Base-by-base conservation (phyloP, 768 basidiomycete genomes). In the Termitomyces sp. region DNA sequence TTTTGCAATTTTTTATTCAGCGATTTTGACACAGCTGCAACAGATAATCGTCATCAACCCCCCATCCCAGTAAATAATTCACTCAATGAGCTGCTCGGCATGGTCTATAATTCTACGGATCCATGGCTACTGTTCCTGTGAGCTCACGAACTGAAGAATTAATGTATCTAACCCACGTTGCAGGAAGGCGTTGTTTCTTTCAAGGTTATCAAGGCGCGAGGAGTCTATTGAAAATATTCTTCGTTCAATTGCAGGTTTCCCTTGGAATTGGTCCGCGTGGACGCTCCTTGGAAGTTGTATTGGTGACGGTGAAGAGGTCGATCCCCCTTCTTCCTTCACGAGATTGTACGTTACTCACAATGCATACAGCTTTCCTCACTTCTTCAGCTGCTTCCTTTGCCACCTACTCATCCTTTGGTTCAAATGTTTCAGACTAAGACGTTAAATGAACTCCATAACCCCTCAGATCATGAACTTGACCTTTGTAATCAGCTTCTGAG, bases 231-330 rank as follows among this genome's bases (percentile, higher is more conserved):
- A 95, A 68, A 81, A 78, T 63, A 82, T 85, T 14, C 76, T 97
- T 18, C 72, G 84, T 34, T 95, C 93, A 13, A 86, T 96, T 43
- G 79, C 81, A 37, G 79, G 80, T 5, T 92, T 87, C 66, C 88
- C 91, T 13, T 98, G 92, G 87, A 98, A 98, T 68, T 98, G 95
- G 95, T 89, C 91, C 27, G 77, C 86, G n/a, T 98, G 95, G 95
- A 75, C 82, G 8, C 79, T 93, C 43, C 77, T 98, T n/a, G 82
- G 82, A 3, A 85, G 84, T 53, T 90, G 91, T 67, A 80, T 95
- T 33, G 82, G 84, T 14, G 92, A 94, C 61, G 85, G 85, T 16
- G 91, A 94, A 74, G 93, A 96, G 86, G 95, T 95, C 3, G 10
- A 14, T 33, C 63, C 40, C 53, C 63, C 49, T 51, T 45, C 49